Base-by-base conservation (phyloP, 495 filamentous ascomycete genomes). In the Beverwykella pulmonaria region DNA sequence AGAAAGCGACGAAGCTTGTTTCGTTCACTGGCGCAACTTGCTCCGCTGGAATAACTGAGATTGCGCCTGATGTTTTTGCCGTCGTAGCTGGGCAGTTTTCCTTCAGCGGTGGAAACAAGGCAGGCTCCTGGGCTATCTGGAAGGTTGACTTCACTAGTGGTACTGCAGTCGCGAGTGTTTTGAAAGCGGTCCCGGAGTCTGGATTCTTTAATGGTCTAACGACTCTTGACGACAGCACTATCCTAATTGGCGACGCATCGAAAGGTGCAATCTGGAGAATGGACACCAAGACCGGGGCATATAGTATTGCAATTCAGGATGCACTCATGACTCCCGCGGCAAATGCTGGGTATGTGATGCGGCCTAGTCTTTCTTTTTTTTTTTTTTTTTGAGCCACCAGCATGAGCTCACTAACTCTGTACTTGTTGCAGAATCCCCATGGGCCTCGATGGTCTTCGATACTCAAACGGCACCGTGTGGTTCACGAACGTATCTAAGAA, bases 401-500 rank as follows among this genome's bases (percentile, higher is more conserved):
- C n/a, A n/a, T n/a, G n/a, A n/a, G n/a, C n/a, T n/a, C n/a, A 25
- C 26, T 22, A 55, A 20, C 14, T 29, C 4, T 7, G 1, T 1
- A 29, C 52, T 55, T 4, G 10, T 6, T 17, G 15, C 30, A 62
- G 61, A 1, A 63, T 60, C 14, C 49, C 57, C 14, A 68, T 68
- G 65, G 65, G 65, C 22, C 62, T 68, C 44, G 65, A 68, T 27
- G 65, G 65, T 12, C 30, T 68, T 48, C 58, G 65, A 29, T 68
- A 68, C 26, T 49, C 39, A 14, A 68, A 78, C 54, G 71, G 74
- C 27, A 66, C 67, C 10, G 61, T 81, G 0, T 81, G 72, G 69
- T 81, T 78, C 72, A 81, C 79, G 49, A 81, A 81, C 66, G 76
- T 81, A 68, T 78, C 79, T 67, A 73, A 69, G 65, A 81, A 80